These are phyloP conservation scores for Hydrangea macrophylla DNA, from an alignment of 148 eudicot genomes.

Conservation along the genomic window DNA sequence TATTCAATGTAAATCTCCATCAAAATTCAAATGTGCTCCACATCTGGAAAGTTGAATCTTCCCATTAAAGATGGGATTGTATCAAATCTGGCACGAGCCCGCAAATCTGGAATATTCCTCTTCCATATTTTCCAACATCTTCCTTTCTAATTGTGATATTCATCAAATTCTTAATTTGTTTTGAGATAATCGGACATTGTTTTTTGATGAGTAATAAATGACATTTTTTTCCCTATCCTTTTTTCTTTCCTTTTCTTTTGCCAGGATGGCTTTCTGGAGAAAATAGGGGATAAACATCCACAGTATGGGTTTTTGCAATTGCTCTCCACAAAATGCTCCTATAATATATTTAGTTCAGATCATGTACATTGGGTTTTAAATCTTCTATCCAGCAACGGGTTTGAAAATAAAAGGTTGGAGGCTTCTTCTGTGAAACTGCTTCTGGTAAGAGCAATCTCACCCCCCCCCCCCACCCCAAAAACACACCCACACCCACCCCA, in stretches of 20 bases:
- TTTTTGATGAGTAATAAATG: background rate
- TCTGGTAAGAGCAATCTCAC: slow-evolving; percentile 48
- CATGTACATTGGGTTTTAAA: slow-evolving; percentile 59
- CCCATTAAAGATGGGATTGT: too few species aligned
- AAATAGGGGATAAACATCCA: slow-evolving; percentile 49
- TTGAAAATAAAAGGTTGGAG: slow-evolving; percentile 27
- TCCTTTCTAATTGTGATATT: background rate
- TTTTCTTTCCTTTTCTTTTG: slow-evolving; percentile 14
- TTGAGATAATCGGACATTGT: slow-evolving; percentile 7
- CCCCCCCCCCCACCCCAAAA: too few species aligned
- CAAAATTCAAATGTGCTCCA: too few species aligned
- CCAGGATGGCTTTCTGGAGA: slow-evolving; percentile 62
- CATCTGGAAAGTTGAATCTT: too few species aligned
- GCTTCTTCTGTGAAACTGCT: slow-evolving; percentile 54
- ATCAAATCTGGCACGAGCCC: too few species aligned
- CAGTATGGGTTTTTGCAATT: slow-evolving; percentile 55
- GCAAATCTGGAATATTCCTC: too few species aligned
- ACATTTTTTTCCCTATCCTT: background rate
- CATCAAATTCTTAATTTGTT: background rate
- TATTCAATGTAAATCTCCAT: too few species aligned
- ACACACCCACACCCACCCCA: too few species aligned
- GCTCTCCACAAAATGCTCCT: slow-evolving; percentile 62
- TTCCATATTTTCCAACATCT: too few species aligned
- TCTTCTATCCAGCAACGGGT: slow-evolving; percentile 34
- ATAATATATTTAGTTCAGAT: slow-evolving; percentile 68